phyloP scores from a whole-genome alignment of 2,329 filamentous ascomycete genomes.

The Fusarium foetens region DNA sequence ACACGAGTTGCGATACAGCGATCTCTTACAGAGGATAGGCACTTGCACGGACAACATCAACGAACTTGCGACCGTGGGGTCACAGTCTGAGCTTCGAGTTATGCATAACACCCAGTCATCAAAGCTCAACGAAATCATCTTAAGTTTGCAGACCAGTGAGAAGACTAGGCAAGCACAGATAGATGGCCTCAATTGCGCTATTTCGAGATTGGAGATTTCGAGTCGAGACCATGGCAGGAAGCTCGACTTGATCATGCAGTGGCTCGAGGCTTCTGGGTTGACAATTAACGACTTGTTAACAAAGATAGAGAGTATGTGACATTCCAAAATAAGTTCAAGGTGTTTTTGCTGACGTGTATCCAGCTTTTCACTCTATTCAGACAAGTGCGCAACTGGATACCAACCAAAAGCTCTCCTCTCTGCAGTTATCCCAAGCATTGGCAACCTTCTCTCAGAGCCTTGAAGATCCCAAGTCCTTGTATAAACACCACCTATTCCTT shows the following conservation, averaged over 20 bases:
- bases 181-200: not conserved
- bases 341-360: rapidly evolving
- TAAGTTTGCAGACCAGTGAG: not conserved
- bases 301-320: not conserved
- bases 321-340: rapidly evolving
- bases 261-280: not conserved
- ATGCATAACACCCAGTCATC: not conserved
- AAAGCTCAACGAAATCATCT: not conserved
- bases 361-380: not conserved
- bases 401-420: conserved; percentile 4
- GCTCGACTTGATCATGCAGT: not conserved
- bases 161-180: not conserved
- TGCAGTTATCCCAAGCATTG: not conserved
- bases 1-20: not conserved
- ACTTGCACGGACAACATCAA: not conserved
- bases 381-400: conserved; percentile 7
- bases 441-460: not conserved
- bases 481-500: not conserved
- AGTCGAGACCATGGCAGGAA: not conserved
- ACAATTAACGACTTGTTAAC: not conserved
- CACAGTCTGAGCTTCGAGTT: not conserved
- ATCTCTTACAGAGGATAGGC: not conserved
- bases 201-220: not conserved
- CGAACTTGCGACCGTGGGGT: not conserved
- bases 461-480: not conserved